Evolutionary conservation across 331 rosid genomes (phyloP).

Genomic region (Pyracantha coccinea): DNA sequence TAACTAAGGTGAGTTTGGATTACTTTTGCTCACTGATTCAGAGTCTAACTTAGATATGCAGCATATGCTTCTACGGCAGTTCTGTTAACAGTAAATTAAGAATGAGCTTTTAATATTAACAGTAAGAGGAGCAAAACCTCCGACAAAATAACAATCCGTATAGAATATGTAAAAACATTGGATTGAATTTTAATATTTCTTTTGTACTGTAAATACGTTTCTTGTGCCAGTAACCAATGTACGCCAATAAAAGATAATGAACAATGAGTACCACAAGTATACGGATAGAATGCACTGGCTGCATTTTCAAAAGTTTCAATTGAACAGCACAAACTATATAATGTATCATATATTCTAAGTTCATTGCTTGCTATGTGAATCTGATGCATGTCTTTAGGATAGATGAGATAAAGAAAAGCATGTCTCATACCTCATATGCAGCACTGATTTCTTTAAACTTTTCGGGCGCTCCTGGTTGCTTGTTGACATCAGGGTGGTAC

Average conservation of each 20-base stretch:
- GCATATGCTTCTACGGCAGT: not conserved
- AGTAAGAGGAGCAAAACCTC: too few relatives aligned
- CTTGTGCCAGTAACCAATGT: not conserved
- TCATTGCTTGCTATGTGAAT: not conserved
- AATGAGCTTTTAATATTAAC: too few relatives aligned
- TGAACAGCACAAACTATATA: not conserved
- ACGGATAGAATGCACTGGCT: not conserved
- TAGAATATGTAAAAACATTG: too few relatives aligned
- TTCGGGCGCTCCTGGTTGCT: conserved; percentile 95
- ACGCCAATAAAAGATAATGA: not conserved
- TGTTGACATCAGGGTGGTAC: conserved; percentile 98
- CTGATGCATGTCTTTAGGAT: not conserved
- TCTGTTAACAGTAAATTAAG: not conserved
- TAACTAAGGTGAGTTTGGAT: not conserved
- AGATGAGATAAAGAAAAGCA: not conserved
- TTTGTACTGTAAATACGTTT: not conserved
- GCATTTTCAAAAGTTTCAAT: not conserved
- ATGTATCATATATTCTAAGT: not conserved
- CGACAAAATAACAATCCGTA: too few relatives aligned
- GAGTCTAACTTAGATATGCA: not conserved
- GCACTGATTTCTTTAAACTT: conserved; percentile 93
- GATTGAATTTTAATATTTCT: not conserved
- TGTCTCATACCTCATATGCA: conserved; percentile 75
- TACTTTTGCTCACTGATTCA: not conserved
- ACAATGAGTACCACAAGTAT: not conserved